Base-by-base conservation (phyloP, 192 early-diverging fungal genomes). In the Coemansia sp. region DNA sequence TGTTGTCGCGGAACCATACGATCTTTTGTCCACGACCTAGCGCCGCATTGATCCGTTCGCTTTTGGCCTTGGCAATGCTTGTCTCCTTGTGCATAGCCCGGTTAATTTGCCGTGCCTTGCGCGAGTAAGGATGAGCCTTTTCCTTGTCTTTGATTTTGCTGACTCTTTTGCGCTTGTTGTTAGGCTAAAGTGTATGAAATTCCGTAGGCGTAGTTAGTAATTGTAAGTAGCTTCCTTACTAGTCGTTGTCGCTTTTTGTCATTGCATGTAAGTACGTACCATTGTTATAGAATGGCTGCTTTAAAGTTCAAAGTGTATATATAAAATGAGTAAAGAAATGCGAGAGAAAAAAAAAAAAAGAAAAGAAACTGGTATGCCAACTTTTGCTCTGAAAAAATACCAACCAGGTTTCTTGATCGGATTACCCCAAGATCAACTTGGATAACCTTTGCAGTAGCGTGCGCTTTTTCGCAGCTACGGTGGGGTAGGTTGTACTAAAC, bases 111-210 rank as follows among this genome's bases (percentile, higher is more conserved):
- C 63, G 77, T 3, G 91, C 91, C 63, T 93, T 93, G 34, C 91
- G 84, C 59, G 91, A 93, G 68, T 89, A 90, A 13, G 91, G 91
- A 64, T 93, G 91, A n/a, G 91, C 90, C 74, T 86, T 89, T 43
- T 90, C 89, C 29, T 74, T 73, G 55, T 82, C 85, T 76, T 89
- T 87, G 70, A 89, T 86, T 47, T 86, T 86, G 44, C 72, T 74
- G 9, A 87, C 61, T 46, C 82, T 77, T 63, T 83, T 82, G 44
- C 80, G 84, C 47, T 86, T 86, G 74, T 89, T 89, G 85, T 89
- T 89, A 0, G 88, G 88, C 88, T 81, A 82, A 42, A 62, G n/a
- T 11, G 9, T n/a, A 22, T 10, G 36, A 24, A 63, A 63, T 34
- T 60, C 3, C 8, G 31, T 34, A 9, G 31, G 31, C 31, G 29